Evolutionary conservation across 352 stramenopile genomes (phyloP), one percentile per base, ranked within the genome.

Genomic region (Pythium phragmitis): DNA sequence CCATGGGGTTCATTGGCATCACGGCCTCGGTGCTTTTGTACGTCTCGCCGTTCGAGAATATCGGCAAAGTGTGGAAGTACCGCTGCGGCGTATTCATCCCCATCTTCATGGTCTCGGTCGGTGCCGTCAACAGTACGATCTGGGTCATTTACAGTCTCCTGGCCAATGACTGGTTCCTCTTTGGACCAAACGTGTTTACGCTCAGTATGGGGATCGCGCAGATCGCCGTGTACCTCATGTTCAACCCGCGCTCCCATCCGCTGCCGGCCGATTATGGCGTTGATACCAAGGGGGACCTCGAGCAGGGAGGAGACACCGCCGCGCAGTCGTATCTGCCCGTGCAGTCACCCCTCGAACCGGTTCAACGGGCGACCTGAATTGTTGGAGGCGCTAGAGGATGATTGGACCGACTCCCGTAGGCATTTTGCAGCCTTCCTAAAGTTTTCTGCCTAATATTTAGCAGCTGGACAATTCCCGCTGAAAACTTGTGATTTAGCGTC

Each of bases 21-120:
- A 21, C 73, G 3, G 73, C 80, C 11, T 73, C 72, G 2, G 30
- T 85, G 37, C 61, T 79, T 61, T 4, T 88, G 17, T 86, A 83
- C 68, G 68, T 54, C 33, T 88, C 76, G 34, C 79, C 79, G 9
- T 88, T 88, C 50, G 73, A 83, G 46, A 84, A 81, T 52, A 70
- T 87, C 57, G 60, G 48, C 16, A 65, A 82, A n/a, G 79, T 88
- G 23, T 19, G 85, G 51, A 74, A 69, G 63, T 73, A 70, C 60
- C 77, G 77, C 28, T 80, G 69, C 7, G 75, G 71, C 0, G 70
- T 84, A 26, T 79, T 80, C 69, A 78, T 88, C 34, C 77, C 79
- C 6, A 85, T 86, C 41, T 57, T 75, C 61, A 79, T 88, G 71
- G 75, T 86, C 21, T 55, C 73, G 39, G 75, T 75, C 12, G 75